Base-by-base conservation (phyloP, 2,329 filamentous ascomycete genomes). In the Allantophomopsis lycopodina region DNA sequence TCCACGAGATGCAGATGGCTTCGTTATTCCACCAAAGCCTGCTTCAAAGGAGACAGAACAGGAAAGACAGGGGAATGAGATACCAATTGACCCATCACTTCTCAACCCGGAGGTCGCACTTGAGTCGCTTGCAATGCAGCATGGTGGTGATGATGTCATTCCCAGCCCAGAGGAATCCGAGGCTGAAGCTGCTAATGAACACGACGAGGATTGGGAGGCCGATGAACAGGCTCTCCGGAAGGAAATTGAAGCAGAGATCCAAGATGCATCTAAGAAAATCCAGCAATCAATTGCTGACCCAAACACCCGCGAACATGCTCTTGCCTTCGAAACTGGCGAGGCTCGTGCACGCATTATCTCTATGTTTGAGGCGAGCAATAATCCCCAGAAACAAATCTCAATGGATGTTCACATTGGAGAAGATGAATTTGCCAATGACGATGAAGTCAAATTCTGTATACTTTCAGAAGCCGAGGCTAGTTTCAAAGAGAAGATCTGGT, bases 401-500 rank as follows among this genome's bases (percentile, higher is more conserved):
- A 76, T 77, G 65, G 67, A 72, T 18, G 68, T 71, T 6, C 76
- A 82, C 39, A 79, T 93, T 15, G 76, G 71, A 38, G 83, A 83
- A 42, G 73, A 83, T 42, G 88, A 95, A 54, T 95, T 96, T 52
- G 83, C 79, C 31, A 78, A 93, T 50, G 91, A 98, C 46, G 81
- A 79, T 0, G 91, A 98, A 58, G 86, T 98, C 5, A 64, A 71
- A 43, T 83, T 83, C 50, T 94, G 88, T 53, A 60, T 87, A 30
- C 68, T 96, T 5, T 73, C 71, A 0, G 72, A 79, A 1, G 73
- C 76, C 3, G 88, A 96, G 60, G 74, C 79, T 2, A 73, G 73
- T 28, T 75, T 87, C 54, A 96, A 95, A 58, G 88, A 95, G 58
- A 76, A 78, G 43, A 83, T 96, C 39, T 98, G 91, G 91, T 78